A percentile compares a stretch with the other conserved stretches of the same genome.
These are phyloP conservation scores for Mycena galopus DNA, from an alignment of 768 basidiomycete genomes.

Conservation along the genomic window DNA sequence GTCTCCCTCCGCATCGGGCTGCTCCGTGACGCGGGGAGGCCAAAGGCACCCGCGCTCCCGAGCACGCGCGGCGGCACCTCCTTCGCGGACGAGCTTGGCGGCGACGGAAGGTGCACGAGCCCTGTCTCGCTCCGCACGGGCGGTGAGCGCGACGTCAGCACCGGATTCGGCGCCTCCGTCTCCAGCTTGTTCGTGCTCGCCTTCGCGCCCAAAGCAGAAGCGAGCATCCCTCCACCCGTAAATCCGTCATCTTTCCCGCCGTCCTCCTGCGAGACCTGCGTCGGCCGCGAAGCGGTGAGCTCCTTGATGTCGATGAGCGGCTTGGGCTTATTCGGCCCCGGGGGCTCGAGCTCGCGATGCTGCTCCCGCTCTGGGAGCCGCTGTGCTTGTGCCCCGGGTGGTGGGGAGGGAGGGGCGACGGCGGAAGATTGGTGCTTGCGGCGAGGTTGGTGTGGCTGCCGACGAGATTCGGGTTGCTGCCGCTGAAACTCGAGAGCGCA, in stretches of 20 bases:
- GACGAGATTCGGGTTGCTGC: too few species aligned
- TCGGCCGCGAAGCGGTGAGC: slow-evolving; percentile 32
- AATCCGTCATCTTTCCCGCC: slow-evolving; percentile 51
- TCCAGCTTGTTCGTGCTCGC: background rate
- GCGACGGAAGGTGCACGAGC: slow-evolving; percentile 30
- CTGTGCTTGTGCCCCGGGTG: too few species aligned
- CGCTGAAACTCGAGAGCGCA: too few species aligned
- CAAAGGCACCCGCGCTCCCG: background rate
- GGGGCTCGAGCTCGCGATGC: too few species aligned
- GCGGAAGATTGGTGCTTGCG: too few species aligned
- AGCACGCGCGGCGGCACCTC: too few species aligned
- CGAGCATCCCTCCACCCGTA: too few species aligned
- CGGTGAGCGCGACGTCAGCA: slow-evolving; percentile 35
- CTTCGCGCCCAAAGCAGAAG: background rate
- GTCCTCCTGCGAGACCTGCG: background rate
- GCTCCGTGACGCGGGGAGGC: background rate
- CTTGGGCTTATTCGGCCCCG: too few species aligned
- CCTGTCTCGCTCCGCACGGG: slow-evolving; percentile 5
- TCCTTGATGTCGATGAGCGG: too few species aligned
- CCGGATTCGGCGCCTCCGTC: slow-evolving; percentile 27
- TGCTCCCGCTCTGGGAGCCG: too few species aligned
- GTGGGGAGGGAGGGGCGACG: too few species aligned
- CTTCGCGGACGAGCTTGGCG: slow-evolving; percentile 24
- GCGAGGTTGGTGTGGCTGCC: too few species aligned
- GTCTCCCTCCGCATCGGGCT: slow-evolving; percentile 32